Base-by-base conservation (phyloP, 2,329 filamentous ascomycete genomes). In the Fusarium sp. region DNA sequence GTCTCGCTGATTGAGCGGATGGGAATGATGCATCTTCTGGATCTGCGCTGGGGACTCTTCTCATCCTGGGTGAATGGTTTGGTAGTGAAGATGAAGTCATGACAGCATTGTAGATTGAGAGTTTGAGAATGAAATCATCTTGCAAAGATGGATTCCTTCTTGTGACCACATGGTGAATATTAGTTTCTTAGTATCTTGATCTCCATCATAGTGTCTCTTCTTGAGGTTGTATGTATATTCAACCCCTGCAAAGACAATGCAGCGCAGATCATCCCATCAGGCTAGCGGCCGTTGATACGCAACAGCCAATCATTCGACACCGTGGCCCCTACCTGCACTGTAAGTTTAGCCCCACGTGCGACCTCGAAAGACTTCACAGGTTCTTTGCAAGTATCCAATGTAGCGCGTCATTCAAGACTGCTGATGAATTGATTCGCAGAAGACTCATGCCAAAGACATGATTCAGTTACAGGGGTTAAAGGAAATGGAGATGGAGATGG, bases 301-400 rank as follows among this genome's bases (percentile, higher is more conserved):
- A 58, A 40, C 38, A 45, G 45, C 73, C 73, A 75, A 75, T 75
- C 73, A 66, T 58, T 65, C 49, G 44, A 16, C 71, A 75, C 62
- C 73, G 71, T 75, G 71, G 45, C 29, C 40, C 22, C 24, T 58
- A 34, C 41, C 18, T 20, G 32, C 41, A 24, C 29, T 52, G 47
- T 56, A 62, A 38, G 29, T n/a, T 38, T 16, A 18, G 45, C 54
- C 53, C 69, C 73, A 75, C 73, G 73, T 75, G 73, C 56, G 25
- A 53, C 32, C 40, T 34, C 32, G 22, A 29, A 30, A 55, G 55
- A 64, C 16, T 53, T 57, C 8, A 53, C 62, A 41, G 32, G 44
- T 66, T 48, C 30, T 49, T 34, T 20, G 20, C 13, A 4, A 38
- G 29, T 8, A 38, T 49, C 63, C 58, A 68, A 64, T 67, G 29